Base-by-base conservation (phyloP, 768 basidiomycete species). In the Mycena chlorophos region DNA sequence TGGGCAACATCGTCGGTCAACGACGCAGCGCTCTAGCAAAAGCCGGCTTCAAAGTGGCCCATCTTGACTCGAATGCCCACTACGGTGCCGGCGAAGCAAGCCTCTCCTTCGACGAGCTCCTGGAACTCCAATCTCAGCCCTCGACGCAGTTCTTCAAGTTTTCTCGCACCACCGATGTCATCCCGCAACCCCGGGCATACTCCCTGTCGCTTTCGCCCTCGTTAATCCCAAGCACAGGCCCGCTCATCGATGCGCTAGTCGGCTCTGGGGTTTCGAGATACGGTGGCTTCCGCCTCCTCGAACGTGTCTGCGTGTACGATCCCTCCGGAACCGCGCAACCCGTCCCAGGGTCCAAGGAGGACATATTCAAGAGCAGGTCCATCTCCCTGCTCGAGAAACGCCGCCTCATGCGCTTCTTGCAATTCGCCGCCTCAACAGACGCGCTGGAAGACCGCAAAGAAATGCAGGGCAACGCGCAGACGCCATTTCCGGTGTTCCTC, bases 281-380 rank as follows among this genome's bases (percentile, higher is more conserved):
- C 66, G 91, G 93, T n/a, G 87, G 86, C 2, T 98, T 94, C 67
- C 85, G 89, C 43, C 78, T 97, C 3, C 74, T 98, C 19, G 91
- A 88, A 57, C 81, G 80, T 22, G 77, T 89, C 17, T 82, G 77
- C 34, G 73, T 92, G 40, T 86, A 84, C 63, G 74, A 82, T 47
- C 56, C 72, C 13, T 71, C 74, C 20, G 73, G 79, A 2, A 68
- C 67, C 50, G 66, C 84, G 51, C 82, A 82, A 63, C 79, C 71
- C 48, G 95, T 98, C 0, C 96, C 96, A 1, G 86, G 87, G 28
- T 91, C 84, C 73, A 98, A 97, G 69, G 94, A 94, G 69, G 89
- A 91, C 55, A 81, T 98, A 3, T 98, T 98, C 81, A 94, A 89
- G 74, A 87, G 83, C 72, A 85, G 84, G 65, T 78, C 77, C 8